Evolutionary conservation across 345 rosid species (phyloP), one percentile per base, ranked within the genome.

Genomic region (Rhodamnia argentea): DNA sequence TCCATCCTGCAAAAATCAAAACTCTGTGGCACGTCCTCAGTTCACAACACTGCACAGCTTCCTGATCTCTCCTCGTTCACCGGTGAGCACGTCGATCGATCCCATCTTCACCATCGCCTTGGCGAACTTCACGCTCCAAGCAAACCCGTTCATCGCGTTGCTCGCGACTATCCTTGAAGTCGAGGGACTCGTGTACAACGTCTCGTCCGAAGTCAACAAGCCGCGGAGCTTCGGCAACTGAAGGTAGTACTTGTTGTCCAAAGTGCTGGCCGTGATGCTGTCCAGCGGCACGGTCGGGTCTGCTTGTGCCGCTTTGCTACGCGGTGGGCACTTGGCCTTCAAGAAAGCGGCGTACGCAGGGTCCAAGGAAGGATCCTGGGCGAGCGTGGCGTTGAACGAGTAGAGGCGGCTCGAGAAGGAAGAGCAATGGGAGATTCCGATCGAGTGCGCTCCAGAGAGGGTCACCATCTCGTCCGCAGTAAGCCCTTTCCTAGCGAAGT

Each of bases 361-460:
- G 55, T 91, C 88, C 83, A 93, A 18, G 4, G 92, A 84, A 12
- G 94, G 94, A 64, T 92, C 94, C n/a, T 89, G 93, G 4, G 84
- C 55, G 13, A 74, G 88, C 27, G 92, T 91, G 84, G 52, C 83
- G 22, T 90, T 91, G 86, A 90, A 89, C 9, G 84, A 37, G 86
- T 91, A 90, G 26, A 92, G 92, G 1, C 93, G 86, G 20, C 40
- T 16, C 3, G 91, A 88, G 84, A 92, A 90, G 10, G 91, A 88
- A 26, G 92, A 84, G 88, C 94, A 92, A 82, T 83, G 93, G 1
- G 94, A 83, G 23, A 87, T 85, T 10, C 94, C 92, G 18, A 93
- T 85, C 23, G 92, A 89, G 83, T 93, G 93, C 3, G 92, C 93
- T 29, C 93, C 94, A 0, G 92, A 90, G 47, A 93, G 92, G 23